Base-by-base conservation (phyloP, 805 yeast genomes). In the Zygotorulaspora florentina region DNA sequence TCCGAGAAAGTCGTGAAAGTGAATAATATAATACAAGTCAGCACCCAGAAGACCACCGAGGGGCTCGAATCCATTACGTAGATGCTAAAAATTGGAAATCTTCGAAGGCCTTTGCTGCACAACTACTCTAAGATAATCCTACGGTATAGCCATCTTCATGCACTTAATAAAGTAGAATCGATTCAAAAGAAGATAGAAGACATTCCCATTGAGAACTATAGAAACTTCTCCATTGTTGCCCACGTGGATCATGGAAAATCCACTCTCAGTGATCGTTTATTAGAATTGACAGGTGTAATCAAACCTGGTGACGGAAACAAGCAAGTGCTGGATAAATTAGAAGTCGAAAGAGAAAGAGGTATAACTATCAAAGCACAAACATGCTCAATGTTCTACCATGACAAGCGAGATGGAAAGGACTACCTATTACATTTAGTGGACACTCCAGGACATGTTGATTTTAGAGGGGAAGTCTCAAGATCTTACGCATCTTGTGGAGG, bases 391-490 rank as follows among this genome's bases (percentile, higher is more conserved):
- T 74, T 93, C 48, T 89, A 89, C 64, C 73, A 74, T 29, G 73
- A 80, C 52, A 71, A 79, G 8, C 52, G 59, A 33, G 55, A 59
- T n/a, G 79, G 80, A 2, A 70, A 79, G 55, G 96, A 91, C 55
- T 93, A 87, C 61, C 66, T 93, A 44, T 69, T 91, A 38, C 96
- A 91, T 70, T 70, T 91, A 37, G 96, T 93, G 37, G 99, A 91
- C 65, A 91, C 98, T 0, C 99, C 99, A 0, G 99, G 99, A 0
- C 99, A 91, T 64, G 98, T 93, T 27, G 99, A 91, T 65, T 91
- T 91, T 65, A 72, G 96, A 43, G 63, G 59, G 8, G 99, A 91
- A 58, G 99, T 91, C 1, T 81, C 95, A 3, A 69, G 98, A 55
- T 87, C 96, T 7, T 90, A 90, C 66, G 97, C 97, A 2, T 86